These are phyloP conservation scores for Schwanniomyces occidentalis DNA, from an alignment of 805 yeast genomes.

Conservation along the genomic window DNA sequence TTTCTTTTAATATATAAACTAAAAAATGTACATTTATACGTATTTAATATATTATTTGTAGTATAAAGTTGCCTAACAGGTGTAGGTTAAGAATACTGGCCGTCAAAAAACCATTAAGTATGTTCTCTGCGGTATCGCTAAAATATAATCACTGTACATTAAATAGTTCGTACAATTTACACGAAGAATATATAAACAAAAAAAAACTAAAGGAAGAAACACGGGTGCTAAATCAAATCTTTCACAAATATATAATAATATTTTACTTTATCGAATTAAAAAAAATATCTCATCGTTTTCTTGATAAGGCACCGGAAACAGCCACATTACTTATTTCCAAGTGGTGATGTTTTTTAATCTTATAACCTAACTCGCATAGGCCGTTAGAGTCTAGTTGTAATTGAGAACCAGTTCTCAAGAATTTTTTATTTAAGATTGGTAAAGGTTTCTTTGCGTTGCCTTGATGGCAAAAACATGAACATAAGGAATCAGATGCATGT, in stretches of 20 bases:
- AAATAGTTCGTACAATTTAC: too few relatives aligned
- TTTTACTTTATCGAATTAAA: too few relatives aligned
- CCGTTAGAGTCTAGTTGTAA: constrained; percentile 28
- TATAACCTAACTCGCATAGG: constrained; percentile 42
- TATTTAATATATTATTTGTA: constrained; percentile 5
- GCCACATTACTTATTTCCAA: constrained; percentile 36
- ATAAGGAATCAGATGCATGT: neutral
- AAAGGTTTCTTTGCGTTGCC: neutral
- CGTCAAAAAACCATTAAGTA: too few relatives aligned
- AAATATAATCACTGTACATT: too few relatives aligned
- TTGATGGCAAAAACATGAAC: neutral
- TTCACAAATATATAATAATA: too few relatives aligned
- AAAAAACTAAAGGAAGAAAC: too few relatives aligned
- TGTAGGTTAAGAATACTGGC: too few relatives aligned
- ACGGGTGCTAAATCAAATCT: too few relatives aligned
- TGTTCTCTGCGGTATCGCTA: too few relatives aligned
- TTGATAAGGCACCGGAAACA: constrained; percentile 25
- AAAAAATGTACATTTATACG: constrained; percentile 15
- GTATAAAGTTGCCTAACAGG: constrained; percentile 1
- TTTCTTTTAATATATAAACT: constrained; percentile 7
- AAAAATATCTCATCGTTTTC: constrained; percentile 13
- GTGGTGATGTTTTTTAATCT: constrained; percentile 44
- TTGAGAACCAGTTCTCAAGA: constrained; percentile 11
- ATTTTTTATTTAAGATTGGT: neutral
- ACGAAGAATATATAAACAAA: too few relatives aligned